Evolutionary conservation across 2,329 filamentous ascomycete genomes (phyloP).

Genomic region (Ramularia collo-cygni): DNA sequence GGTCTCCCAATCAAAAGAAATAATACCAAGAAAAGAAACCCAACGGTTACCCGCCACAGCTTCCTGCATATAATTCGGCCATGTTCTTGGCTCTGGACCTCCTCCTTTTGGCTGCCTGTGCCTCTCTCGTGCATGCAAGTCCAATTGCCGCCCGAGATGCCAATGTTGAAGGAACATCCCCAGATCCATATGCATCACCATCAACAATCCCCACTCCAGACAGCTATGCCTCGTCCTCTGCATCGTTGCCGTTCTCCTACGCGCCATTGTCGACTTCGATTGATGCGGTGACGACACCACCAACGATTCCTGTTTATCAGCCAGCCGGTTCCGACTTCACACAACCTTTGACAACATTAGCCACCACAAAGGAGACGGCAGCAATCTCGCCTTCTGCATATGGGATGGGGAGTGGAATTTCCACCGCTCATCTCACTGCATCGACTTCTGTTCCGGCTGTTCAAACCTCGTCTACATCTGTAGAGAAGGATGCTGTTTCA

Average conservation of each 20-base stretch:
- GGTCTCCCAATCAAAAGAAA: conserved; percentile 19
- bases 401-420: background rate
- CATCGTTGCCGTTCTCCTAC: background rate
- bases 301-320: background rate
- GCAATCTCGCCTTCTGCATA: background rate
- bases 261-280: too few species aligned
- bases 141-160: conserved; percentile 12
- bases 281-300: too few species aligned
- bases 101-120: conserved; percentile 11
- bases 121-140: conserved; percentile 8
- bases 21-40: conserved; percentile 11
- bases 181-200: background rate
- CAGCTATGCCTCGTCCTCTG: background rate
- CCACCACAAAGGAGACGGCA: background rate
- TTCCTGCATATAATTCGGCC: background rate
- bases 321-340: background rate
- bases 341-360: background rate
- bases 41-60: background rate
- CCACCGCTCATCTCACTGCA: background rate
- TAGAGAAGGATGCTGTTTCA: background rate
- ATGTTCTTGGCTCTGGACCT: conserved; percentile 10
- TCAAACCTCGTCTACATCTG: background rate
- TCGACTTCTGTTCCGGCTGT: background rate
- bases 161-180: conserved; percentile 9
- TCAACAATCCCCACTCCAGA: background rate